Conservation (phyloP, 2,329 filamentous ascomycete genomes). For the Fusarium penzigii region DNA sequence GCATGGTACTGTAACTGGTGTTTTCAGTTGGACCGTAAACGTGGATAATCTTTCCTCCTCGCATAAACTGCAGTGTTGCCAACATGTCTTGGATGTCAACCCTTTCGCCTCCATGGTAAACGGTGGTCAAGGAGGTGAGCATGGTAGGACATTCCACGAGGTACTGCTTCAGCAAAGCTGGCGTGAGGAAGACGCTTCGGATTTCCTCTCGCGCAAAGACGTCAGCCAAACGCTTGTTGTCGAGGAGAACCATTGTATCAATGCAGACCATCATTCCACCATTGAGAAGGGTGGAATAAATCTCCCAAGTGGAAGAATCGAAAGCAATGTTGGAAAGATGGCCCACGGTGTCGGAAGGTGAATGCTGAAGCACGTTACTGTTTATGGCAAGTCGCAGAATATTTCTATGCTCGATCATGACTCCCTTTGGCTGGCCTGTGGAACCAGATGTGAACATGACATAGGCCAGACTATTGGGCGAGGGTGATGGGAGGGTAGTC, state of each 20-base stretch:
- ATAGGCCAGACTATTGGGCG: slow-evolving; percentile 1
- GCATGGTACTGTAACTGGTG: slow-evolving; percentile 8
- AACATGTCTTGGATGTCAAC: slow-evolving; percentile 9
- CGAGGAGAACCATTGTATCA: slow-evolving; percentile 6
- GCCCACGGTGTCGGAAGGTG: neutral
- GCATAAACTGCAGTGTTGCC: neutral
- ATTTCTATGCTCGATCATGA: slow-evolving; percentile 15
- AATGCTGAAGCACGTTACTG: neutral
- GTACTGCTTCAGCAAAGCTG: slow-evolving; percentile 22
- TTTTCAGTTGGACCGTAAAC: slow-evolving; percentile 23
- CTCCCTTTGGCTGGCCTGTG: slow-evolving; percentile 18
- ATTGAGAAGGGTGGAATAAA: slow-evolving; percentile 12
- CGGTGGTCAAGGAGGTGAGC: slow-evolving; percentile 1
- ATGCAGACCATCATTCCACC: slow-evolving; percentile 13
- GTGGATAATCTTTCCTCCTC: slow-evolving; percentile 7
- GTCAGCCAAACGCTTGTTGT: slow-evolving; percentile 2
- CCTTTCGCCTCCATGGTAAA: slow-evolving; percentile 21
- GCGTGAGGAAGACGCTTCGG: slow-evolving; percentile 8
- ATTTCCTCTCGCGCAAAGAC: slow-evolving; percentile 14
- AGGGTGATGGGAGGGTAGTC: neutral
- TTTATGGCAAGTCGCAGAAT: slow-evolving; percentile 2
- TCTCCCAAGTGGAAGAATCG: slow-evolving; percentile 9
- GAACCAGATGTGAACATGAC: slow-evolving; percentile 20
- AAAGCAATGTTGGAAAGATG: slow-evolving; percentile 15
- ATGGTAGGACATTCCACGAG: slow-evolving; percentile 8